phyloP scores from a whole-genome alignment of 352 stramenopile species.

The Achlya hypogyna region DNA sequence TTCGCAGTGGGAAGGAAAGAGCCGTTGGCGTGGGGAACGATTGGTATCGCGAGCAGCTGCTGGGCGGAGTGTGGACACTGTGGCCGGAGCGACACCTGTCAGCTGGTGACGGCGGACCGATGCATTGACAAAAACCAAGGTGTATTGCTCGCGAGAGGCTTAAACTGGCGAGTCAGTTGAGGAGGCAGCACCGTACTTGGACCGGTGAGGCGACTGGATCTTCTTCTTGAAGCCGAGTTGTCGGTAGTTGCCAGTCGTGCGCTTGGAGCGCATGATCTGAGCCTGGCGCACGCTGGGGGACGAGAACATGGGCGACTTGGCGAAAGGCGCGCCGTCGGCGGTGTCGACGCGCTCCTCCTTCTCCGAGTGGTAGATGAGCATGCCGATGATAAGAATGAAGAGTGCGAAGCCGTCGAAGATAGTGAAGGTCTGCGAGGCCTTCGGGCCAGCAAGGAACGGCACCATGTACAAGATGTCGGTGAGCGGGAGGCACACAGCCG shows the following conservation, averaged over 20 bases:
- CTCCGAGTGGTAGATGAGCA: constrained; percentile 20
- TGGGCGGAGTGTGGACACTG: too few species aligned
- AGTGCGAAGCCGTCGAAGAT: constrained; percentile 21
- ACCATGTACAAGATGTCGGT: constrained; percentile 21
- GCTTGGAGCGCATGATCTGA: constrained; percentile 12
- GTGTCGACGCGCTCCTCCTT: constrained; percentile 18
- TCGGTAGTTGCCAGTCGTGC: not conserved
- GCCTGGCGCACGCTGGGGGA: constrained; percentile 18
- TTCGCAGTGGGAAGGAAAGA: too few species aligned
- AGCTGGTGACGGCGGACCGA: too few species aligned
- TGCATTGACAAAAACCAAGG: too few species aligned
- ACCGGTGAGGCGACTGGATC: not conserved
- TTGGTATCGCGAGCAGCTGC: too few species aligned
- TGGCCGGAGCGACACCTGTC: too few species aligned
- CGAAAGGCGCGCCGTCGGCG: not conserved
- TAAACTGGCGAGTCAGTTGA: not conserved
- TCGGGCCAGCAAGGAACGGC: constrained; percentile 13
- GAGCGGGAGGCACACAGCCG: constrained; percentile 17
- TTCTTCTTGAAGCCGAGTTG: not conserved
- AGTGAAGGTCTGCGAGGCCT: constrained; percentile 17
- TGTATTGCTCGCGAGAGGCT: not conserved
- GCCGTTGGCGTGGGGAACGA: too few species aligned
- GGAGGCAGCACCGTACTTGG: not conserved
- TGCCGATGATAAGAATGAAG: constrained; percentile 19
- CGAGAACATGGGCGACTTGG: constrained; percentile 19